Conservation (phyloP, 2,329 filamentous ascomycete species). For the Ceratocystis alfenasii region DNA sequence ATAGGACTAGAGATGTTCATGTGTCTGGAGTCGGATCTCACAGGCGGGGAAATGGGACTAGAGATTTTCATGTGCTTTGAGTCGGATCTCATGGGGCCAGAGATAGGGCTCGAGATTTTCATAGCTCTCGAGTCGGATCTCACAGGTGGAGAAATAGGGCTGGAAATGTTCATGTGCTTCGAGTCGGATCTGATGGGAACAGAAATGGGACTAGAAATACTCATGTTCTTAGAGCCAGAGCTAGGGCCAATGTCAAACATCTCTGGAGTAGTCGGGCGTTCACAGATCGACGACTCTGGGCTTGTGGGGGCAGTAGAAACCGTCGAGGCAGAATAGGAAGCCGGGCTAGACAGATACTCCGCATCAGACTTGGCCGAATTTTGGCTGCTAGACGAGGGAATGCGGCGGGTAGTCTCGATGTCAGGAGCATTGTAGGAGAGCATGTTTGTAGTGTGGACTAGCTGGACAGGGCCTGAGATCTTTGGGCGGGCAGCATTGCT, state of each 20-base stretch:
- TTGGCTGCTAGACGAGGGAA: constrained; percentile 40
- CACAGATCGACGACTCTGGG: constrained; percentile 51
- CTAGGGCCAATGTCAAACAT: constrained; percentile 46
- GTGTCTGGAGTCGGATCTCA: too few species aligned
- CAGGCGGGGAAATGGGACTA: too few species aligned
- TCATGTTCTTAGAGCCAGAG: constrained; percentile 22
- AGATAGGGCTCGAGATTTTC: too few species aligned
- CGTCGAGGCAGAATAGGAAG: constrained; percentile 26
- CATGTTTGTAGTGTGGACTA: constrained; percentile 92
- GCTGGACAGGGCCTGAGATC: constrained; percentile 77
- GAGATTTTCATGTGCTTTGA: too few species aligned
- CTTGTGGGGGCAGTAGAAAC: constrained; percentile 49
- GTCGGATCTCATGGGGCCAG: neutral
- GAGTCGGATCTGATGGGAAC: neutral
- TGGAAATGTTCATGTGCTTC: neutral
- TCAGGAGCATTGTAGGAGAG: constrained; percentile 90
- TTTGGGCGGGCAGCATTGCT: constrained; percentile 39
- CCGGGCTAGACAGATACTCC: constrained; percentile 55
- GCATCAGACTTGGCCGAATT: constrained; percentile 47
- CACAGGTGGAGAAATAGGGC: neutral
- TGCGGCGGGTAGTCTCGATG: constrained; percentile 39
- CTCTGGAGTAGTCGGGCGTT: constrained; percentile 43
- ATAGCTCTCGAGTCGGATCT: neutral
- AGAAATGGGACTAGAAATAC: neutral
- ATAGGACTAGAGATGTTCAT: neutral